Evolutionary conservation across 495 filamentous ascomycete genomes (phyloP).

Genomic region (Xanthoparmelia taractica): DNA sequence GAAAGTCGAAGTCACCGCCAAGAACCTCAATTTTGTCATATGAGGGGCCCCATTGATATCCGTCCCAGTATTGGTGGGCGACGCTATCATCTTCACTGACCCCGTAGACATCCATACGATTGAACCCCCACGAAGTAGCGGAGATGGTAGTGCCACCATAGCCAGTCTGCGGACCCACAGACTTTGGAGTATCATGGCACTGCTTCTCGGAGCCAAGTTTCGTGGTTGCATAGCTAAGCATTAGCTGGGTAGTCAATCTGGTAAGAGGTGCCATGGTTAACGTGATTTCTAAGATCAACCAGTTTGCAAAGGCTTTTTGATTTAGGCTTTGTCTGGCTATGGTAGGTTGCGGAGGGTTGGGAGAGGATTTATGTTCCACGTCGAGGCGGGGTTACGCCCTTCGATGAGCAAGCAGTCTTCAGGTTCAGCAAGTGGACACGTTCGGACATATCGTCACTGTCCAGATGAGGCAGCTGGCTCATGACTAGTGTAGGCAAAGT

Average conservation of each 20-base stretch:
- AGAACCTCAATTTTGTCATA: constrained; percentile 11
- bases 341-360: background rate
- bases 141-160: constrained; percentile 7
- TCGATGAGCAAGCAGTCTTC: background rate
- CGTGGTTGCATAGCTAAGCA: constrained; percentile 1
- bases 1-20: constrained; percentile 13
- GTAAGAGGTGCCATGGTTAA: background rate
- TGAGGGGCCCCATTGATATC: constrained; percentile 18
- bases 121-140: constrained; percentile 30
- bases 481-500: too few species aligned
- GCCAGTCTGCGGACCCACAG: background rate
- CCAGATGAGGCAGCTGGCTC: background rate
- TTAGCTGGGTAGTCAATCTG: background rate
- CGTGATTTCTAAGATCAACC: background rate
- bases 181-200: background rate
- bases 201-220: background rate
- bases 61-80: constrained; percentile 21
- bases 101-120: constrained; percentile 32
- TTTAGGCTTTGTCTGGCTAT: background rate
- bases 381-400: background rate
- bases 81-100: constrained; percentile 21
- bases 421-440: background rate
- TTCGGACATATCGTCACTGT: background rate
- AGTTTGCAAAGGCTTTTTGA: background rate
- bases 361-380: background rate